These are phyloP conservation scores for Coemansia sp. DNA, from an alignment of 192 early-diverging fungal species.

Conservation along the genomic window DNA sequence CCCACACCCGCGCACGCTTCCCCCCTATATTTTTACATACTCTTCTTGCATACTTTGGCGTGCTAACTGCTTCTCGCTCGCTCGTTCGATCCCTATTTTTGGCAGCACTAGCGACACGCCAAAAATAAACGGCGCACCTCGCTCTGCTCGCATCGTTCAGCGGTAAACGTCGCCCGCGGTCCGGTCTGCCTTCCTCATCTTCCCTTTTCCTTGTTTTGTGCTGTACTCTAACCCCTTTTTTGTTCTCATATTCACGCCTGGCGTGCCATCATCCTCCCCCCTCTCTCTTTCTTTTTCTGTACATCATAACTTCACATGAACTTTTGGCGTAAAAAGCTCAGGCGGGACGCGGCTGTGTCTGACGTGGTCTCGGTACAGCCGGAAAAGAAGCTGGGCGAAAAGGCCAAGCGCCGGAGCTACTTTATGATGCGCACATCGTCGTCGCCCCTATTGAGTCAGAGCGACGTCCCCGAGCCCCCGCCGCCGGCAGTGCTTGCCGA, in stretches of 20 bases:
- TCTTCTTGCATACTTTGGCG: not conserved
- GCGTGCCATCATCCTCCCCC: not conserved
- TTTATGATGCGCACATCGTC: slow-evolving; percentile 24
- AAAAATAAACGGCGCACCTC: not conserved
- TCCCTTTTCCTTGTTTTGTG: too few relatives aligned
- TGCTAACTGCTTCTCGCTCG: not conserved
- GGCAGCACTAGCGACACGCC: not conserved
- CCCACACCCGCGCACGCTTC: too few relatives aligned
- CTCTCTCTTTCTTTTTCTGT: not conserved
- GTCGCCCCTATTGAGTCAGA: slow-evolving; percentile 10
- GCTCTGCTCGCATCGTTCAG: not conserved
- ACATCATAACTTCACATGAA: slow-evolving; percentile 18
- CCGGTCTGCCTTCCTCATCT: too few relatives aligned
- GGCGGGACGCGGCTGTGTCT: slow-evolving; percentile 8
- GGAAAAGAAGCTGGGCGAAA: not conserved
- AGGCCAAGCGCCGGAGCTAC: slow-evolving; percentile 32
- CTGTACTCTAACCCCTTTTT: too few relatives aligned
- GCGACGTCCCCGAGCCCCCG: slow-evolving; percentile 4
- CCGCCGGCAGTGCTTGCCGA: not conserved
- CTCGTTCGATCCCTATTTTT: slow-evolving; percentile 3
- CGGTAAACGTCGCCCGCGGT: not conserved
- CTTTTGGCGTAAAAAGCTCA: slow-evolving; percentile 30
- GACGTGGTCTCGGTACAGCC: not conserved
- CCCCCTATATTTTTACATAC: too few relatives aligned
- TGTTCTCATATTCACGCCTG: not conserved